Evolutionary conservation across 75 land plant genomes (phyloP), one percentile per base, ranked within the genome.

Genomic region (Adiantum capillusveneris): DNA sequence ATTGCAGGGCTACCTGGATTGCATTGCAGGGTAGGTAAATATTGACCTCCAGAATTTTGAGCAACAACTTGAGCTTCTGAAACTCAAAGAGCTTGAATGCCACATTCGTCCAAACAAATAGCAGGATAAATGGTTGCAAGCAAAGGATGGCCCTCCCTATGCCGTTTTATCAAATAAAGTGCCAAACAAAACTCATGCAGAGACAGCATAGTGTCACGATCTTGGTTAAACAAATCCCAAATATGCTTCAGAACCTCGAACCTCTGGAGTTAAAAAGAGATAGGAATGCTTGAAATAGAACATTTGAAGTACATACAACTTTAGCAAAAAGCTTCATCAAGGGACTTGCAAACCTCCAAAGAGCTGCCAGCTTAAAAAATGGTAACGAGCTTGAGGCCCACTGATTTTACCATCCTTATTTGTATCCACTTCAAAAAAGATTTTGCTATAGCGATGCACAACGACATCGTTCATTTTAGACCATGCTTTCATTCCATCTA

Each of bases 341-440:
- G n/a, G 9, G 14, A 41, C 12, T 9, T 9, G 14, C 43, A 9
- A 41, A 88, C 97, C 97, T 92, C 86, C 72, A 24, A 89, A 95
- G 34, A 92, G 70, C 51, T 78, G 64, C 97, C 97, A 92, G 64
- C 95, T 85, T 25, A 92, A 58, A 53, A 92, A 92, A 29, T 88
- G 76, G 56, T 80, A 75, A 6, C 87, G 86, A 30, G 97, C 97
- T 64, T 92, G 72, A 46, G 67, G 75, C 43, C 97, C 97, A 39
- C 84, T 83, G 18, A 92, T 92, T 67, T 81, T 92, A 24, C 97
- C 95, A 76, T 92, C 97, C 63, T 81, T 80, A 34, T 92, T 95
- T 6, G 66, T 84, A 62, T 92, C 97, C 41, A 81, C 97, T 65
- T 82, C 78, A 31, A 71, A 26, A 66, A 92, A 88, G 13, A 92